Conservation (phyloP, 2,329 filamentous ascomycete genomes). For the Cordyceps militaris region DNA sequence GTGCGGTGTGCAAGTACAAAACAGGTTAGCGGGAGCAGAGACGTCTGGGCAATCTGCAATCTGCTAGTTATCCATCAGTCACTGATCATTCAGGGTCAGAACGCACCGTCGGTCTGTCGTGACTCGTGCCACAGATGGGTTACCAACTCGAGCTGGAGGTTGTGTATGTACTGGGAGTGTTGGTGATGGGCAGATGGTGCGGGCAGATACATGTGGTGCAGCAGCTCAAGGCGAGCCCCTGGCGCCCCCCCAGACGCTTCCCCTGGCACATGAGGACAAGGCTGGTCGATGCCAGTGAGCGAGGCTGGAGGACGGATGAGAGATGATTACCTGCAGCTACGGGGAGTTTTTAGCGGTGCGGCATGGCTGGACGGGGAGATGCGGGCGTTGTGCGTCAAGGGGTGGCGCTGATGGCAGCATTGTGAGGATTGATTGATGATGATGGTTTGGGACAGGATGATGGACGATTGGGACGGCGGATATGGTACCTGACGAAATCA, state of each 20-base stretch:
- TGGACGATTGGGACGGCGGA: not conserved
- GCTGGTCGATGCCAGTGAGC: not conserved
- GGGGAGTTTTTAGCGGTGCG: not conserved
- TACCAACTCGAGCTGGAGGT: not conserved
- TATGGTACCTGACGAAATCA: no score
- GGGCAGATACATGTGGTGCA: no score
- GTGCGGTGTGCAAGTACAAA: conserved; percentile 11
- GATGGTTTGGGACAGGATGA: not conserved
- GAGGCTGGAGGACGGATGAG: not conserved
- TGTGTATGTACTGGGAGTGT: not conserved
- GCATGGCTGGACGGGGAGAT: conserved; percentile 1
- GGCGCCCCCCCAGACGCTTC: no score
- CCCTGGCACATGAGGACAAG: not conserved
- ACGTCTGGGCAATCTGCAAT: not conserved
- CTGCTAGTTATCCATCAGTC: not conserved
- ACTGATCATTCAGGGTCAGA: not conserved
- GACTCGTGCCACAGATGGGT: not conserved
- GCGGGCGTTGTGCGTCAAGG: conserved; percentile 3
- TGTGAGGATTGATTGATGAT: not conserved
- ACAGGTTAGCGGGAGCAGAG: not conserved
- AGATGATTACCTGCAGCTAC: conserved; percentile 2
- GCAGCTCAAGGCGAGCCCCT: no score
- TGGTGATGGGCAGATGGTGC: not conserved
- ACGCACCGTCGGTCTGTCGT: no score
- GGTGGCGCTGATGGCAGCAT: not conserved